phyloP scores from a whole-genome alignment of 2,329 filamentous ascomycete genomes.

The Sporothrix luriei region DNA sequence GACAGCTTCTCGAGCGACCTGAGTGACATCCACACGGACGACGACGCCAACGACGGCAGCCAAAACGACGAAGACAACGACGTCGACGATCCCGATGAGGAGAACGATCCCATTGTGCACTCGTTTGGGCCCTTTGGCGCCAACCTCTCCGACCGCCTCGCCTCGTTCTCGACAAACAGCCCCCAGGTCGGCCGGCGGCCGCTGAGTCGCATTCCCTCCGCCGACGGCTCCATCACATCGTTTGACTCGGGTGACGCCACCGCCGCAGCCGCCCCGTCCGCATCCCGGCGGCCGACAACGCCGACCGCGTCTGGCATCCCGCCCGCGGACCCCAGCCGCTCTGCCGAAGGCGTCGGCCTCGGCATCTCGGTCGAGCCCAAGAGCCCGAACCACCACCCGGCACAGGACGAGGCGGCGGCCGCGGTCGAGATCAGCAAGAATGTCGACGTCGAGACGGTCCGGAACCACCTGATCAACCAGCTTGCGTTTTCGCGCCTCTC shows the following conservation, averaged over 20 bases:
- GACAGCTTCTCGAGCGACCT: constrained; percentile 61
- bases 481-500: constrained; percentile 91
- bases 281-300: neutral
- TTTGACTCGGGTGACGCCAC: constrained; percentile 21
- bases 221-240: constrained; percentile 35
- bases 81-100: constrained; percentile 79
- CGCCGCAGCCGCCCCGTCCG: neutral
- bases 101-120: constrained; percentile 90
- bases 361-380: constrained; percentile 36
- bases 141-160: constrained; percentile 79
- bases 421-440: constrained; percentile 35
- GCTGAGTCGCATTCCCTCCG: constrained; percentile 33
- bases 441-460: constrained; percentile 54
- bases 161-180: constrained; percentile 72
- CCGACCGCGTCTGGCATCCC: neutral
- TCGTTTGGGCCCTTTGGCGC: constrained; percentile 90
- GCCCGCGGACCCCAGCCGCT: constrained; percentile 21
- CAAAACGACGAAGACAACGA: constrained; percentile 76
- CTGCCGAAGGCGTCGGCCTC: constrained; percentile 32
- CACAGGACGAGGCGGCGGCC: neutral
- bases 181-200: constrained; percentile 51
- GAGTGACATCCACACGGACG: constrained; percentile 52
- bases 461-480: constrained; percentile 92
- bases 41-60: constrained; percentile 66
- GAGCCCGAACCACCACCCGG: neutral